phyloP scores from a whole-genome alignment of 1,284 basidiomycete species.

The Boletus sp. region DNA sequence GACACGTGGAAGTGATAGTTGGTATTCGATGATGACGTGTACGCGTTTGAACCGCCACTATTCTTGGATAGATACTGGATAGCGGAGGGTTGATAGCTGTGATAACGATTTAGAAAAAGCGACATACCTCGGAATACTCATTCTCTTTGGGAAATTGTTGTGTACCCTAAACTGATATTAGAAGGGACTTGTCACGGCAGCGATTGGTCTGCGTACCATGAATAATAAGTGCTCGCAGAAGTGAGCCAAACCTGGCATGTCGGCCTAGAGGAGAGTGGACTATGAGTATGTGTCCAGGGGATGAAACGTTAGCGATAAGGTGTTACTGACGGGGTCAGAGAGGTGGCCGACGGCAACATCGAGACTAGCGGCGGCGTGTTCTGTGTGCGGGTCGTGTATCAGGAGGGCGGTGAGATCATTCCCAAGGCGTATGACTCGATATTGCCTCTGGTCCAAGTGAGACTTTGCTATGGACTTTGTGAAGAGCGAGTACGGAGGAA shows the following conservation, averaged over 20 bases:
- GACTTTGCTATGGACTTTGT: constrained; percentile 73
- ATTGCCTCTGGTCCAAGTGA: constrained; percentile 72
- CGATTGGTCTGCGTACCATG: constrained; percentile 59
- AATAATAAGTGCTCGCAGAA: constrained; percentile 97
- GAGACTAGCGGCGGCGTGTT: constrained; percentile 94
- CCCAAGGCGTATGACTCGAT: constrained; percentile 79
- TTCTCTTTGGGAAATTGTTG: constrained; percentile 88
- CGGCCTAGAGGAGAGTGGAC: constrained; percentile 47
- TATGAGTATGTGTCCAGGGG: background rate
- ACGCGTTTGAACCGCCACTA: constrained; percentile 92
- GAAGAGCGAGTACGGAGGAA: constrained; percentile 54
- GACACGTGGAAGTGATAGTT: constrained; percentile 94
- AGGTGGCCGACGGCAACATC: constrained; percentile 96
- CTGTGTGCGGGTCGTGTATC: constrained; percentile 84
- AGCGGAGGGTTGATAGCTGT: background rate
- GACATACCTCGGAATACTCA: constrained; percentile 78
- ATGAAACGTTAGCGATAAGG: background rate
- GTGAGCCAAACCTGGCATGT: constrained; percentile 88
- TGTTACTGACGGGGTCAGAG: constrained; percentile 77
- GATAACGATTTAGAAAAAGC: background rate
- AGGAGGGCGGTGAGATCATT: constrained; percentile 90
- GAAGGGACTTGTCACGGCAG: background rate
- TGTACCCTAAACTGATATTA: constrained; percentile 55
- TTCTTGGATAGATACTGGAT: constrained; percentile 83
- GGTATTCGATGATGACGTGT: constrained; percentile 90